These are phyloP conservation scores for Gynandropsis gynandra DNA, from an alignment of 345 rosid species.

Conservation along the genomic window DNA sequence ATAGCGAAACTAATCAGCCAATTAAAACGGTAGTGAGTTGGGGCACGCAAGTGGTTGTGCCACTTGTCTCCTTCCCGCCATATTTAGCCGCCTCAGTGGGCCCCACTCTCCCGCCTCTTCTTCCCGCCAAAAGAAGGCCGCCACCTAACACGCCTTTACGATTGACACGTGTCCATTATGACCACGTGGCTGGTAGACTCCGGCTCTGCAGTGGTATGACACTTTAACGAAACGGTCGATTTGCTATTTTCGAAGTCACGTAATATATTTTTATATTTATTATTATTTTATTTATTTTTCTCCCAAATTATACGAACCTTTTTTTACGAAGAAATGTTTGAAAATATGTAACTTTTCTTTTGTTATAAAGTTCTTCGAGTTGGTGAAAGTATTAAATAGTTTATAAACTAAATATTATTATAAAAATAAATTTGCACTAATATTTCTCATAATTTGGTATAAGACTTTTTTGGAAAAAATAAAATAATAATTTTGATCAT, in stretches of 20 bases:
- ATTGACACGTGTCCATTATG: conserved; percentile 10
- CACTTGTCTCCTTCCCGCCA: conserved; percentile 23
- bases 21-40: conserved; percentile 1
- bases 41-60: conserved; percentile 23
- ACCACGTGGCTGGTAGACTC: conserved; percentile 13
- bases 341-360: too few species aligned
- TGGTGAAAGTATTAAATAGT: too few species aligned
- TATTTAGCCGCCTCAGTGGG: conserved; percentile 26
- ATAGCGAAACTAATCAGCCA: not conserved
- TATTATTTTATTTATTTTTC: not conserved
- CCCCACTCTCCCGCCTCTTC: conserved; percentile 25
- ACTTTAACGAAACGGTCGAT: not conserved
- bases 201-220: not conserved
- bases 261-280: too few species aligned
- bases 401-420: too few species aligned
- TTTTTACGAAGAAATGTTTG: too few species aligned
- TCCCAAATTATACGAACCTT: too few species aligned
- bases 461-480: too few species aligned
- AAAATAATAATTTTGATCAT: too few species aligned
- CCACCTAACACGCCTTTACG: conserved; percentile 11
- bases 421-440: too few species aligned
- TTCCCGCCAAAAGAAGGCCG: conserved; percentile 19
- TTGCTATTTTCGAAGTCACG: conserved; percentile 14
- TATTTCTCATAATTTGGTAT: too few species aligned
- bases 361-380: too few species aligned